phyloP scores from a whole-genome alignment of 495 filamentous ascomycete species.

The Cercophora scortea region DNA sequence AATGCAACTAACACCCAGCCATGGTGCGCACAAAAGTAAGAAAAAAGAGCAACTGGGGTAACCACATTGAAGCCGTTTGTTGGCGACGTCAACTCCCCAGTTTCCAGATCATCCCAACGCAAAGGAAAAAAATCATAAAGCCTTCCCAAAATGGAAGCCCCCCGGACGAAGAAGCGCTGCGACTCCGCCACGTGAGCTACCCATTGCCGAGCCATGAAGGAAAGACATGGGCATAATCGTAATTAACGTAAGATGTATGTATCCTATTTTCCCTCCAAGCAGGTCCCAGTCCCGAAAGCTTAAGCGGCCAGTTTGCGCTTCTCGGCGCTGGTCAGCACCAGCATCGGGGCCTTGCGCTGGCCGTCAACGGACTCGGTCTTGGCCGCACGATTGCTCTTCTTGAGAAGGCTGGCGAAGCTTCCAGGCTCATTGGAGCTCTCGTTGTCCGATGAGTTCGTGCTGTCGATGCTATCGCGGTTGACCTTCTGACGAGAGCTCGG shows the following conservation, averaged over 20 bases:
- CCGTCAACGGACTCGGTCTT: conserved; percentile 45
- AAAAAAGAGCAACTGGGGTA: conserved; percentile 1
- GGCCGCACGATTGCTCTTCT: conserved; percentile 38
- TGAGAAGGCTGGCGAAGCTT: conserved; percentile 53
- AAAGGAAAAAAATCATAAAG: conserved; percentile 15
- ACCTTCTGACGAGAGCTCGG: conserved; percentile 50
- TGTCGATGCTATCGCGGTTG: conserved; percentile 53
- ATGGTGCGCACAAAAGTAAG: conserved; percentile 1
- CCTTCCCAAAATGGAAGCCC: conserved; percentile 2
- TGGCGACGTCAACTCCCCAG: not conserved
- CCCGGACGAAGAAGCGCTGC: conserved; percentile 10
- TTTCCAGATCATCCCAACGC: conserved; percentile 12
- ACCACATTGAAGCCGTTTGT: not conserved
- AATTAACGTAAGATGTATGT: conserved; percentile 24
- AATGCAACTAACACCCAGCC: conserved; percentile 11
- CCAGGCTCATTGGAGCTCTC: conserved; percentile 22
- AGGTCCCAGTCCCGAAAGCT: not conserved
- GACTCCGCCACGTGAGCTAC: conserved; percentile 3
- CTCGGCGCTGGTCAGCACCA: conserved; percentile 81
- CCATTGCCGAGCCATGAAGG: conserved; percentile 8
- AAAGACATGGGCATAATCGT: conserved; percentile 28
- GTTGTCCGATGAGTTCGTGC: conserved; percentile 47
- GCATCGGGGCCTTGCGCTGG: conserved; percentile 73
- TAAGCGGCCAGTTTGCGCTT: conserved; percentile 60
- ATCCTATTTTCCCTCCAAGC: conserved; percentile 5